These are phyloP conservation scores for Schizochytrium sp. DNA, from an alignment of 108 stramenopile species.

Conservation along the genomic window DNA sequence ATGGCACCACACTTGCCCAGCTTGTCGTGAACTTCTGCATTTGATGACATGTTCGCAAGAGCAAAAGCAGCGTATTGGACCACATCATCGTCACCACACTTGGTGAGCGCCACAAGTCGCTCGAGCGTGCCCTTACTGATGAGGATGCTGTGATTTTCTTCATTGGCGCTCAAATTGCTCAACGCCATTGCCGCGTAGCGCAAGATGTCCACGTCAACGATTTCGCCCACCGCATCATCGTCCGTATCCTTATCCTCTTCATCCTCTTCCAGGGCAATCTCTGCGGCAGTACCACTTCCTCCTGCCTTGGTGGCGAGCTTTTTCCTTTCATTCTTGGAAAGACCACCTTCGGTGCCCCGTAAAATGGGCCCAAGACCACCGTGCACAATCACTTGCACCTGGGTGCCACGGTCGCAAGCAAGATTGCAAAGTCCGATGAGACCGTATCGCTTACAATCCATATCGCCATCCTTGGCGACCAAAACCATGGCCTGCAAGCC, in stretches of 20 bases:
- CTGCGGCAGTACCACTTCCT: background rate
- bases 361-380: slow-evolving; percentile 52
- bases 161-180: slow-evolving; percentile 60
- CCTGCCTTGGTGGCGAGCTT: background rate
- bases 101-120: slow-evolving; percentile 33
- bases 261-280: background rate
- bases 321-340: background rate
- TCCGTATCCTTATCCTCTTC: background rate
- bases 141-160: slow-evolving; percentile 49
- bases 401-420: slow-evolving; percentile 53
- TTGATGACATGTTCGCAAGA: slow-evolving; percentile 60
- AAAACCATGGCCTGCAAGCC: slow-evolving; percentile 61
- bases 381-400: slow-evolving; percentile 64
- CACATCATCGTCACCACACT: slow-evolving; percentile 24
- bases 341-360: background rate
- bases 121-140: slow-evolving; percentile 47
- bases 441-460: slow-evolving; percentile 49
- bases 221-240: background rate
- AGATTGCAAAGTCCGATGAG: slow-evolving; percentile 65
- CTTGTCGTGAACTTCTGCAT: slow-evolving; percentile 47
- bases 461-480: slow-evolving; percentile 51
- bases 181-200: slow-evolving; percentile 58
- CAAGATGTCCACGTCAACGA: slow-evolving; percentile 24
- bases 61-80: slow-evolving; percentile 52
- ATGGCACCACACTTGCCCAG: slow-evolving; percentile 56